A percentile compares a stretch with the other conserved stretches of the same genome.
These are phyloP conservation scores for Aspergillus sp. DNA, from an alignment of 2,329 filamentous ascomycete species.

Conservation along the genomic window DNA sequence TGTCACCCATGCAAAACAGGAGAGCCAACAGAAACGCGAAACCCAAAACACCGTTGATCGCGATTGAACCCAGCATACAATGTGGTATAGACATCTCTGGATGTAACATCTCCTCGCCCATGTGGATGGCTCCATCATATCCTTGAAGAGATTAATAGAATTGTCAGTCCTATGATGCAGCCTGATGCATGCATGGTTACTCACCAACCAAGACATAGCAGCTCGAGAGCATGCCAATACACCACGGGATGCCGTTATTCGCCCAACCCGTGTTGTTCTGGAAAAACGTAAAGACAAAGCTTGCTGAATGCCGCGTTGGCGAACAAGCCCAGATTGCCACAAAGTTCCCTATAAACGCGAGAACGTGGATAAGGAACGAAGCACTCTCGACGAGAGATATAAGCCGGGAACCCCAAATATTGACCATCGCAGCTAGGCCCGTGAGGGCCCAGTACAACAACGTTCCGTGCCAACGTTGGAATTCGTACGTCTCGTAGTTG, in stretches of 20 bases:
- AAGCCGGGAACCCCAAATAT: slow-evolving; percentile 5
- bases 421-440: not conserved
- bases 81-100: not conserved
- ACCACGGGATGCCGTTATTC: slow-evolving; percentile 13
- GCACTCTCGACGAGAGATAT: slow-evolving; percentile 3
- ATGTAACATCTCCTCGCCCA: slow-evolving; percentile 6
- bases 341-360: slow-evolving; percentile 1
- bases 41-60: slow-evolving; percentile 29
- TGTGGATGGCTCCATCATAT: slow-evolving; percentile 12
- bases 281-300: slow-evolving; percentile 8
- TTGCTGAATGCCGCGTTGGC: not conserved
- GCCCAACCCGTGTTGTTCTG: slow-evolving; percentile 11
- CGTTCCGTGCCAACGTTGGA: slow-evolving; percentile 43
- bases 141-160: slow-evolving; percentile 3
- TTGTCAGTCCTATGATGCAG: too few species aligned
- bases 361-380: slow-evolving; percentile 1
- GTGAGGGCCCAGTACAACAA: slow-evolving; percentile 10
- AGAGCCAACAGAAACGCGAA: slow-evolving; percentile 20
- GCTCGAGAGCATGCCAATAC: slow-evolving; percentile 10
- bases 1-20: slow-evolving; percentile 23
- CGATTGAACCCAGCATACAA: slow-evolving; percentile 18
- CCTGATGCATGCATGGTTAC: not conserved
- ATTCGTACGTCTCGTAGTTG: slow-evolving; percentile 40
- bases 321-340: slow-evolving; percentile 2
- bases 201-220: slow-evolving; percentile 12